These are phyloP conservation scores for Trichomonas vaginalis DNA, from an alignment of 208 protist genomes.

Conservation along the genomic window DNA sequence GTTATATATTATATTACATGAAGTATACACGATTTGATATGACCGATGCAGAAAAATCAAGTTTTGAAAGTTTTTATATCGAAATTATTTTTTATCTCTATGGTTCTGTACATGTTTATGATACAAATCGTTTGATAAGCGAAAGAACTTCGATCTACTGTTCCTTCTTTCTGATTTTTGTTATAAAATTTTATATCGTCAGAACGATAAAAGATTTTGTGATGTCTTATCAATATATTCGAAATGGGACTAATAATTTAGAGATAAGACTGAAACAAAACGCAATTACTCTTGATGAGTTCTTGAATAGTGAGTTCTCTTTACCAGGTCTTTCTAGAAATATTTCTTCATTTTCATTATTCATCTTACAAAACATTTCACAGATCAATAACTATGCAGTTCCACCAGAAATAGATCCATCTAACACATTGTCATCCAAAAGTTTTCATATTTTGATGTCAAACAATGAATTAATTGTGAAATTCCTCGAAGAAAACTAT, in stretches of 20 bases:
- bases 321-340: background rate
- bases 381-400: background rate
- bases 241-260: background rate
- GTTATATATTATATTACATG: too few species aligned
- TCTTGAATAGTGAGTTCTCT: background rate
- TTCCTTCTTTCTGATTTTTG: too few species aligned
- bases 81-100: too few species aligned
- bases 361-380: background rate
- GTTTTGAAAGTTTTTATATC: too few species aligned
- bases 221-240: background rate
- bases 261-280: background rate
- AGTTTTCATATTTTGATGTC: background rate
- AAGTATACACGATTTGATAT: too few species aligned
- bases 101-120: too few species aligned
- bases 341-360: background rate
- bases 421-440: background rate
- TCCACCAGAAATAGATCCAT: background rate
- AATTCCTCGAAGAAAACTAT: background rate
- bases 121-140: too few species aligned
- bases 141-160: too few species aligned
- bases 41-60: too few species aligned
- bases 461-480: background rate
- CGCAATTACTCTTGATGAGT: background rate
- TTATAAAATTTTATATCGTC: too few species aligned
- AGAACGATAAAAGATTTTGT: too few species aligned